Conservation (phyloP, 192 early-diverging fungal genomes). For the Dispira parvispora region DNA sequence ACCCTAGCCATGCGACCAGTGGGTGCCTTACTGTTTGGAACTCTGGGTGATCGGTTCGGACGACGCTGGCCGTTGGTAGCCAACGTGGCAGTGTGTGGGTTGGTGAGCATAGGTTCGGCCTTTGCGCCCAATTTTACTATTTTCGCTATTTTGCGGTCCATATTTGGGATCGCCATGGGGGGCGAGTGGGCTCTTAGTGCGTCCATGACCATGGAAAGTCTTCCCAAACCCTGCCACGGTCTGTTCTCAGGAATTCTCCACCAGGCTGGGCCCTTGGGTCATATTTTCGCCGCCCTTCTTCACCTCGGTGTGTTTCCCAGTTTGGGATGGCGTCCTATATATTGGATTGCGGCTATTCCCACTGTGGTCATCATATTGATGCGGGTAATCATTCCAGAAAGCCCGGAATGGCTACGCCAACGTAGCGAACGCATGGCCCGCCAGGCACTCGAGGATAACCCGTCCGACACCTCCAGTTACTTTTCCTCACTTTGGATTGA, state of each 20-base stretch:
- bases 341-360: conserved; percentile 43
- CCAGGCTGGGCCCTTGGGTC: conserved; percentile 51
- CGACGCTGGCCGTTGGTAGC: conserved; percentile 49
- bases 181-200: conserved; percentile 59
- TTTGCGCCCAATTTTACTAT: conserved; percentile 39
- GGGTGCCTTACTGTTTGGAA: conserved; percentile 55
- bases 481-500: no score
- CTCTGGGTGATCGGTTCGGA: conserved; percentile 45
- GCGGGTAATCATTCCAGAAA: conserved; percentile 46
- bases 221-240: conserved; percentile 48
- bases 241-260: conserved; percentile 63
- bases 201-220: conserved; percentile 49
- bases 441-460: background rate
- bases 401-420: conserved; percentile 28
- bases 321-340: conserved; percentile 51
- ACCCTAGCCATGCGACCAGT: conserved; percentile 53
- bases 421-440: conserved; percentile 18
- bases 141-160: conserved; percentile 39
- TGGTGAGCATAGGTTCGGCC: conserved; percentile 44
- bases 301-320: conserved; percentile 34
- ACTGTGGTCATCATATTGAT: conserved; percentile 39
- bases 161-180: conserved; percentile 56
- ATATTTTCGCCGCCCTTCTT: conserved; percentile 41
- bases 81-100: conserved; percentile 40
- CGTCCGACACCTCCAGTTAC: background rate